Evolutionary conservation across 2,329 filamentous ascomycete genomes (phyloP), one percentile per base, ranked within the genome.

Genomic region (Neurospora sp.): DNA sequence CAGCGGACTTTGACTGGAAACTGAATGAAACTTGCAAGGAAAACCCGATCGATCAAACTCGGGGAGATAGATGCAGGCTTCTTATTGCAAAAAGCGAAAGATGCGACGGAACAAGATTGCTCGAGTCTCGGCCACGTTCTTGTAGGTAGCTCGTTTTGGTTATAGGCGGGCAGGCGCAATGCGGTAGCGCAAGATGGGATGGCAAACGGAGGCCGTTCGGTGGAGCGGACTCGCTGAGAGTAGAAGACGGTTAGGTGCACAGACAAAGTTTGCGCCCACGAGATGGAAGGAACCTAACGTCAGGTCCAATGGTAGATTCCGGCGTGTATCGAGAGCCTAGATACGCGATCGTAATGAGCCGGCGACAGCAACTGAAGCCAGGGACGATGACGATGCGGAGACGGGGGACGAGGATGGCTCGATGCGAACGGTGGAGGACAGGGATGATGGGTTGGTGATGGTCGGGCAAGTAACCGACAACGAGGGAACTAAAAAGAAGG

Each of bases 381-480:
- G 52, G 52, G 52, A 62, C 52, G 52, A 62, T 62, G 52, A 62
- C 52, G 52, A 62, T 62, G 52, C 52, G 23, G 52, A 33, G 52
- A 62, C 46, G 19, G 23, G 46, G 23, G 23, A 58, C 46, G 46
- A 58, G 46, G 23, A 62, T 62, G 52, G 52, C 15, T 62, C 23
- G 52, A 62, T 62, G 52, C 52, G 23, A 36, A 62, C 52, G 23
- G 23, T 33, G 28, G 52, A 62, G 52, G 52, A 62, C 52, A 62
- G 52, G 52, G 52, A 62, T 62, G 52, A 62, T 62, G 52, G 52
- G 52, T 62, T 36, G 52, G 52, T 28, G 52, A 62, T 8, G 52
- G 52, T 62, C 52, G 52, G 52, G 33, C 52, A 10, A 62, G 28
- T 68, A 67, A 66, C 70, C 42, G 69, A 67, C 42, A 68, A 33